phyloP scores from a whole-genome alignment of 495 filamentous ascomycete genomes.

The Staphylotrichum tortipilum region DNA sequence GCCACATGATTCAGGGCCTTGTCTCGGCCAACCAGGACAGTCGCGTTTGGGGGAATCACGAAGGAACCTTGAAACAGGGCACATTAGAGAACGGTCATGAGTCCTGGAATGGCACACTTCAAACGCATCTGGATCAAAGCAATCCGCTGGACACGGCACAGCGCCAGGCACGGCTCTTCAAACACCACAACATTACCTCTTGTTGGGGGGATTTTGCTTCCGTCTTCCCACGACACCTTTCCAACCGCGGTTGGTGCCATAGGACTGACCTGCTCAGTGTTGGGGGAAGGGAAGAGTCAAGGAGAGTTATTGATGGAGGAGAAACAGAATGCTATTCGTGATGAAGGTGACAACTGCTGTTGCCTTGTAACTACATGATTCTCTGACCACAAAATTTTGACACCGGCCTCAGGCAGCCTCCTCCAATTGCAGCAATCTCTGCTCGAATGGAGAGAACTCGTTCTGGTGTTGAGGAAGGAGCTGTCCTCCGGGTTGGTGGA shows the following conservation, averaged over 20 bases:
- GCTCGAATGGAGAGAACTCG: too few species aligned
- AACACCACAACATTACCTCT: conserved; percentile 6
- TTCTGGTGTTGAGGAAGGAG: conserved; percentile 6
- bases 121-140: too few species aligned
- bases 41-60: conserved; percentile 18
- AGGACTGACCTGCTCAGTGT: neutral
- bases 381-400: neutral
- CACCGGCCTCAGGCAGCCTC: neutral
- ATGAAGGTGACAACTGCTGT: too few species aligned
- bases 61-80: conserved; percentile 14
- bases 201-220: conserved; percentile 1
- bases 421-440: too few species aligned
- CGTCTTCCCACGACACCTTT: conserved; percentile 10
- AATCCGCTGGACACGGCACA: too few species aligned
- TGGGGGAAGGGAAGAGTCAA: too few species aligned
- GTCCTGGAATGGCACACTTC: too few species aligned
- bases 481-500: neutral
- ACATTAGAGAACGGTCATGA: too few species aligned
- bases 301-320: too few species aligned
- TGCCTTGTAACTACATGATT: neutral
- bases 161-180: too few species aligned
- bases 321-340: too few species aligned
- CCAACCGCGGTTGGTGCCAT: conserved; percentile 6
- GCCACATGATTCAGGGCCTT: conserved; percentile 30
- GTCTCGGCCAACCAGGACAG: conserved; percentile 30